Percentiles rank a stretch among this genome's conserved stretches.
These are phyloP conservation scores for Naganishia randhawae DNA, from an alignment of 768 basidiomycete genomes.

Conservation along the genomic window DNA sequence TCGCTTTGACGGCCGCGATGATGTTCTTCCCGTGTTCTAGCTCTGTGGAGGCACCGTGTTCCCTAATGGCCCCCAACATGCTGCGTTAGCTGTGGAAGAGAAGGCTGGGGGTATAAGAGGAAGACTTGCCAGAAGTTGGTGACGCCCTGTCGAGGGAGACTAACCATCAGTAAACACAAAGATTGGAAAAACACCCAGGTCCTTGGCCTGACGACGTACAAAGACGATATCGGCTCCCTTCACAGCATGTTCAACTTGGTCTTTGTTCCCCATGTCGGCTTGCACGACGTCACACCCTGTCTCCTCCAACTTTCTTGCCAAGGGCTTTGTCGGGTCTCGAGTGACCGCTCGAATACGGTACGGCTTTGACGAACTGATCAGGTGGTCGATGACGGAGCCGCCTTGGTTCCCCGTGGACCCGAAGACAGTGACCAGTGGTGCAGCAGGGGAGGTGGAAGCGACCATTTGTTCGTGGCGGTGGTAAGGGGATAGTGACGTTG, in stretches of 20 bases:
- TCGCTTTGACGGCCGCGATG: constrained; percentile 27
- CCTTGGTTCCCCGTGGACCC: constrained; percentile 41
- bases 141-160: constrained; percentile 21
- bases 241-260: constrained; percentile 34
- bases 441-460: constrained; percentile 22
- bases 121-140: constrained; percentile 26
- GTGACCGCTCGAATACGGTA: constrained; percentile 40
- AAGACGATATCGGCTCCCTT: constrained; percentile 40
- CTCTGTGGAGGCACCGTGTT: constrained; percentile 23
- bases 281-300: constrained; percentile 32
- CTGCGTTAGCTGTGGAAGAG: not conserved
- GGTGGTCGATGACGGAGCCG: constrained; percentile 32
- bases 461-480: constrained; percentile 17
- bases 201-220: constrained; percentile 15
- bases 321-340: constrained; percentile 30
- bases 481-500: too few species aligned
- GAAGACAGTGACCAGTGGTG: constrained; percentile 32
- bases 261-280: constrained; percentile 34
- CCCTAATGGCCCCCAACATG: not conserved
- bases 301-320: constrained; percentile 26
- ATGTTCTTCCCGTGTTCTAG: constrained; percentile 23
- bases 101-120: not conserved
- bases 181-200: not conserved
- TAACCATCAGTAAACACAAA: not conserved
- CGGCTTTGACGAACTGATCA: constrained; percentile 29